Percentiles rank a stretch among this genome's conserved stretches.
phyloP scores from a whole-genome alignment of 2,329 filamentous ascomycete genomes.

The Aspergillus fumigatus region DNA sequence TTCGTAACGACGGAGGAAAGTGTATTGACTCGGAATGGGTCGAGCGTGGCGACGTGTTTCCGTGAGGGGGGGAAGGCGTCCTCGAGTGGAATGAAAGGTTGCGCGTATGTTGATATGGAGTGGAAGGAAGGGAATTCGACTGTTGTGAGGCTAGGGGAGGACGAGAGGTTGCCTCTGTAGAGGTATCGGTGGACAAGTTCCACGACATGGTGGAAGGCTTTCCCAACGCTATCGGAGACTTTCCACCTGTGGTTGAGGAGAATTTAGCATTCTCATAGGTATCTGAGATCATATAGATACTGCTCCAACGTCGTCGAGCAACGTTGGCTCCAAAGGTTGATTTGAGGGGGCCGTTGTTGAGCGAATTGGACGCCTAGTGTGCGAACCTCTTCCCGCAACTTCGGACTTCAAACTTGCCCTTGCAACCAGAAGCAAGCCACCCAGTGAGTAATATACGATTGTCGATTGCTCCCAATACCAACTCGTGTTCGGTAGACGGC shows the following conservation, averaged over 20 bases:
- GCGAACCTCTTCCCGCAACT: neutral
- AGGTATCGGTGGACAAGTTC: conserved; percentile 32
- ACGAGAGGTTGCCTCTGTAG: conserved; percentile 37
- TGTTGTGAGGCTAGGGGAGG: conserved; percentile 57
- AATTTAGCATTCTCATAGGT: conserved; percentile 40
- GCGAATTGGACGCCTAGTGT: neutral
- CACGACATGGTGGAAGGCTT: conserved; percentile 40
- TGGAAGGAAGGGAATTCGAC: conserved; percentile 89
- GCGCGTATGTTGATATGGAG: conserved; percentile 81
- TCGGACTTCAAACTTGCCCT: neutral
- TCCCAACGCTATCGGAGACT: conserved; percentile 40
- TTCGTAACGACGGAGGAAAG: conserved; percentile 63
- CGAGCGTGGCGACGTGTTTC: conserved; percentile 81
- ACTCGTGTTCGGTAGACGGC: neutral
- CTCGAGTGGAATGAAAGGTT: conserved; percentile 76
- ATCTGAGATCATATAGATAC: conserved; percentile 38
- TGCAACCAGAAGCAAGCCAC: neutral
- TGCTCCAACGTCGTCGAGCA: conserved; percentile 29
- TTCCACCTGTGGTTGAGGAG: conserved; percentile 37
- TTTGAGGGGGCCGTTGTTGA: neutral
- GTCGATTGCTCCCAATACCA: neutral
- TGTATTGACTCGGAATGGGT: conserved; percentile 85
- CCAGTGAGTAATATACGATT: neutral
- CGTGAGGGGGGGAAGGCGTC: conserved; percentile 71
- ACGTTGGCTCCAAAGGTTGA: conserved; percentile 23